A percentile compares a stretch with the other conserved stretches of the same genome.
These are phyloP conservation scores for Diplotaxis tenuifolia DNA, from an alignment of 345 rosid species.

Conservation along the genomic window DNA sequence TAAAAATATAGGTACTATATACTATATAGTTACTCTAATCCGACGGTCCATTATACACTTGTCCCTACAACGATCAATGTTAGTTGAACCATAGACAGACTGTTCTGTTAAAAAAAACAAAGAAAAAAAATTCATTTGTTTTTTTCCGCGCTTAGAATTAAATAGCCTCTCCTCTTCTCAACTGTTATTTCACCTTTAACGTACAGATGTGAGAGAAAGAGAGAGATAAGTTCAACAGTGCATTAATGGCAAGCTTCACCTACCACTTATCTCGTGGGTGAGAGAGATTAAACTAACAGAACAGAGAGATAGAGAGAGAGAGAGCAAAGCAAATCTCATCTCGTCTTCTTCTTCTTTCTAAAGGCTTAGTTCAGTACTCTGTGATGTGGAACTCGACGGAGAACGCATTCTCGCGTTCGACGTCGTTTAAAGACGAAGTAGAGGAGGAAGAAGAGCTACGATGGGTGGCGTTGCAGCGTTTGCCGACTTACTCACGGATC, in stretches of 20 bases:
- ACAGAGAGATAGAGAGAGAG: neutral
- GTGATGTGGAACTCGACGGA: conserved; percentile 85
- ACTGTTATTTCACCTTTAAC: conserved; percentile 34
- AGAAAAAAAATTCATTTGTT: neutral
- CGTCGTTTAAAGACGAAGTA: conserved; percentile 57
- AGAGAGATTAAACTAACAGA: conserved; percentile 24
- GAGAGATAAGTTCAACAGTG: neutral
- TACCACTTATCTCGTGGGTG: conserved; percentile 24
- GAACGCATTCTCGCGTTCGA: conserved; percentile 63
- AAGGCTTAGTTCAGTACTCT: neutral
- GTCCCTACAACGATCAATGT: conserved; percentile 15
- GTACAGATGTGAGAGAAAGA: conserved; percentile 15
- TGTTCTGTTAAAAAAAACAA: too few species aligned
- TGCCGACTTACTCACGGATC: conserved; percentile 72
- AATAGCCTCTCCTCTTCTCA: conserved; percentile 34
- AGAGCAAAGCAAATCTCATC: neutral
- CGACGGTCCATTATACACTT: conserved; percentile 21
- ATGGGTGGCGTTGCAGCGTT: conserved; percentile 90
- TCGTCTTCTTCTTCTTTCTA: neutral
- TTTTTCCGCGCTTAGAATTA: conserved; percentile 36
- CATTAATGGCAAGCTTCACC: conserved; percentile 38
- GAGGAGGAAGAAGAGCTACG: conserved; percentile 81
- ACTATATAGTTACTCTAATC: conserved; percentile 13
- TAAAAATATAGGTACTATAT: neutral
- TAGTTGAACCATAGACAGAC: neutral